Base-by-base conservation (phyloP, 176 grass and related monocot genomes). In the Melocanna baccifera region DNA sequence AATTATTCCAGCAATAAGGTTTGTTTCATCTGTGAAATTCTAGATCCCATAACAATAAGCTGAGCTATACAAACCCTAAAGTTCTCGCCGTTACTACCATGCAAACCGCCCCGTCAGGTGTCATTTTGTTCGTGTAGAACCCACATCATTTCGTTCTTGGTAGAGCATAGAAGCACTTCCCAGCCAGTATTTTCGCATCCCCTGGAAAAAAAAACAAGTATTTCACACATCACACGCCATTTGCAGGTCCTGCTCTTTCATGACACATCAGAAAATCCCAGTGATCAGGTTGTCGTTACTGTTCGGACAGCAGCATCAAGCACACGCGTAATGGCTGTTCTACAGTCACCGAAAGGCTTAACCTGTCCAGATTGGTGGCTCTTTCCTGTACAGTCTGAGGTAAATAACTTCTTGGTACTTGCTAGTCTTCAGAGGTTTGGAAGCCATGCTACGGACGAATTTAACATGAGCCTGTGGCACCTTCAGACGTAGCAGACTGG, bases 361-460 rank as follows among this genome's bases (percentile, higher is more conserved):
- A 43, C 11, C 19, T 81, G 50, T 29, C 13, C 36, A 28, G 63
- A 82, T 69, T 61, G 50, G 78, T 22, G 50, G 30, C 32, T 50
- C 48, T 68, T 67, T 55, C 62, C 8, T 55, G 23, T 64, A 18
- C 68, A 52, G 39, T 42, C 16, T 32, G 41, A 30, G 57, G 70
- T 65, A 82, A 82, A 69, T 87, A 76, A 69, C 40, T 67, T 82
- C 48, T 87, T 74, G n/a, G 71, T 68, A 87, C 78, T 87, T 76
- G 26, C 48, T 47, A 43, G 51, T 75, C 26, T 20, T 50, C 47
- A 37, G 70, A 82, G 46, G 50, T n/a, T 76, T 76, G 37, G 37
- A 40, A 81, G 20, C 78, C 39, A 20, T 67, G 26, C 22, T 61
- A 75, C 61, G 48, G 61, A 56, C 47, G 40, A 82, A 87, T 68